Evolutionary conservation across 768 basidiomycete genomes (phyloP), one percentile per base, ranked within the genome.

Genomic region (Tricholoma sp.): DNA sequence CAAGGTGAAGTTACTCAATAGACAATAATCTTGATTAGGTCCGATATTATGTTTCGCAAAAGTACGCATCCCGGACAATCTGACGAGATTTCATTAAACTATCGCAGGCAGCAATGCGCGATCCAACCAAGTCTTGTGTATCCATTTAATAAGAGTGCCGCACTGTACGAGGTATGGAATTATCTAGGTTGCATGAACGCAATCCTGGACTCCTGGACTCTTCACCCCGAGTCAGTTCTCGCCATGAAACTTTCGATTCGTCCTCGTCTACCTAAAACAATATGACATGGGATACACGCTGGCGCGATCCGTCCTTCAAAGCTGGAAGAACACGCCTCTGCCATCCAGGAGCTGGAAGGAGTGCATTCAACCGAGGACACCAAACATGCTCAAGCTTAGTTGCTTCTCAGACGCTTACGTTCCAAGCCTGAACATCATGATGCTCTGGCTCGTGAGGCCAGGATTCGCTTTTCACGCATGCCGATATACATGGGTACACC

Each of bases 371-470:
- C 37, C 13, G 15, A 39, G 12, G 4, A 39, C n/a, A 6, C 6
- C 6, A 13, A 39, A 7, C 37, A 39, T 39, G 5, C 37, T 5
- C 37, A 39, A 39, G 37, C 37, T 7, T 39, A 13, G 37, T 6
- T n/a, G 13, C 13, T 39, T n/a, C n/a, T 39, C 15, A 39, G 1
- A 13, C 37, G 37, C 15, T 5, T 39, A n/a, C 37, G 37, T n/a
- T n/a, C 15, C 6, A 39, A 2, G 37, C 37, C n/a, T n/a, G 37
- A 39, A 20, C 41, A 57, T 37, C 53, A 54, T 18, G 50, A 57
- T 37, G 57, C 52, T 17, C 32, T 55, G 47, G 55, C 57, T 50
- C 56, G 50, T 53, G 62, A 65, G 39, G 63, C 57, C 36, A 63
- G 57, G 51, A 57, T 62, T 44, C 52, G 52, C 42, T 58, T 56